Base-by-base conservation (phyloP, 495 filamentous ascomycete species). In the Trichocladium uniseriatum region DNA sequence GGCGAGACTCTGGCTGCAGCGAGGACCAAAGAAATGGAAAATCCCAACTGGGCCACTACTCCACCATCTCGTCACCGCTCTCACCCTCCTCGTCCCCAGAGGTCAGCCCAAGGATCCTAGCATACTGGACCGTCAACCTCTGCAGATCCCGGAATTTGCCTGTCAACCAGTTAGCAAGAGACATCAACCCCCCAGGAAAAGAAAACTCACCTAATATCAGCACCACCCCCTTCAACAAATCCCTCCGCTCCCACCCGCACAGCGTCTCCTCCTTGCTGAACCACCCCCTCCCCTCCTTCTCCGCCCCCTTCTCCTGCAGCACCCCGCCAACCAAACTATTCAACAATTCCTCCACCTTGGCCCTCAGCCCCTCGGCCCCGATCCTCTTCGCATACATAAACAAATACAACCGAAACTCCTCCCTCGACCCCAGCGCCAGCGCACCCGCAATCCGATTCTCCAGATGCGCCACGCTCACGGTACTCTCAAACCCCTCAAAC, bases 361-460 rank as follows among this genome's bases (percentile, higher is more conserved):
- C 72, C 57, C 81, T 80, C 53, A 89, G 66, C 0, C 89, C 89
- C 60, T 99, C 94, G 0, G 87, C 87, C 1, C 94, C 92, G 22
- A 99, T 79, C 3, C 94, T 79, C 68, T 94, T 96, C 2, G 87
- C 91, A 56, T 97, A 99, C 87, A 97, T 97, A 54, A 87, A 82
- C 6, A 97, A 66, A 58, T 95, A 95, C 2, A 94, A 70, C 48
- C 85, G 77, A 69, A 96, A 97, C 60, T 97, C 92, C 32, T 95
- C 89, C 54, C 80, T 82, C 0, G 90, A 82, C 8, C 87, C 89
- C 1, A 99, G 71, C 36, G 86, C 82, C 48, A 92, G 60, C 6
- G 92, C 89, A 10, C 88, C 92, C 10, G 92, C 90, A 44, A 99
- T 79, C 21, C 92, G 79, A 60, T 97, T 96, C 68, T 99, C 92